Base-by-base conservation (phyloP, 192 early-diverging fungal genomes). In the Chytriomyces confervae region DNA sequence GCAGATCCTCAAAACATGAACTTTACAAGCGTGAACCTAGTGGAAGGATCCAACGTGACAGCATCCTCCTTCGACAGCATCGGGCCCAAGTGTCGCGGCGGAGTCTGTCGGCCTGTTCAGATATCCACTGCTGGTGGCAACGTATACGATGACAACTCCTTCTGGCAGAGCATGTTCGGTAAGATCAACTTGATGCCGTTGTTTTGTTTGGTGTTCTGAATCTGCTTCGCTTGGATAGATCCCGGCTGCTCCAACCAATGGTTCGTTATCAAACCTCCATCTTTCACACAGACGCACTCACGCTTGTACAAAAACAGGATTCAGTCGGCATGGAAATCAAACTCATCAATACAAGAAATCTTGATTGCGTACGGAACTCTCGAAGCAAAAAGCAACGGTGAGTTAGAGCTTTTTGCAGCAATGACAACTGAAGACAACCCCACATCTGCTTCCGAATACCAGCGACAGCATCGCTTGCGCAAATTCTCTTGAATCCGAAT, bases 121-220 rank as follows among this genome's bases (percentile, higher is more conserved):
- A 20, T 57, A n/a, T 57, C 53, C 16, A 57, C 53, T 57, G 20
- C 36, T 36, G 36, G 20, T 4, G 20, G 53, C 53, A 20, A 57
- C 20, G 13, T 57, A 20, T n/a, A 20, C 53, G 53, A 57, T 20
- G 53, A 57, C 53, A 20, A 20, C 53, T n/a, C 16, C 53, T 57
- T 57, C 53, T 57, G 53, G 53, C 53, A 57, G 53, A 57, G 53
- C 53, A 20, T n/a, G 5, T 57, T 57, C 20, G 53, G 53, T 57
- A 20, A 20, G 53, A 13, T n/a, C 53, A 57, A 36, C 36, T 36
- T 36, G 36, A 36, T 36, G 36, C 2, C 53, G 53, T 13, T n/a
- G 20, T 5, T 57, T 57, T 57, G 16, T 57, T 57, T 13, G 53
- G 20, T 57, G 53, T n/a, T 57, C 20, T 57, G 53, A 57, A 57